These are phyloP conservation scores for Yamadazyma jaroonii DNA, from an alignment of 1,139 yeast genomes.

Conservation along the genomic window DNA sequence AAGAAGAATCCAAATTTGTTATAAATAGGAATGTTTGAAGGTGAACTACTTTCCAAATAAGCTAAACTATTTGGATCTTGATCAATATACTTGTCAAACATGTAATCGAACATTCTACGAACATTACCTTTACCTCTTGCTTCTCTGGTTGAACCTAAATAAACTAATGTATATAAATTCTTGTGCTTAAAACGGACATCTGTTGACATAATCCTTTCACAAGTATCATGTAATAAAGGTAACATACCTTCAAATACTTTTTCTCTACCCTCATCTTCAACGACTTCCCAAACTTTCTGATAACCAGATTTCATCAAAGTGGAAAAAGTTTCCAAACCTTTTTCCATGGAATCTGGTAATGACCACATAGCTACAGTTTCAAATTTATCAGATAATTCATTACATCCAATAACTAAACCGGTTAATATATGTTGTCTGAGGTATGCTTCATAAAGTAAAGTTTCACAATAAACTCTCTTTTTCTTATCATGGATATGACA, in stretches of 20 bases:
- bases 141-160: slow-evolving; percentile 54
- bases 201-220: slow-evolving; percentile 31
- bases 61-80: slow-evolving; percentile 36
- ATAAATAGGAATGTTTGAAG: slow-evolving; percentile 54
- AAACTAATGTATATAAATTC: slow-evolving; percentile 55
- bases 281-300: slow-evolving; percentile 49
- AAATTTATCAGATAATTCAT: slow-evolving; percentile 43
- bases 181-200: slow-evolving; percentile 38
- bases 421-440: slow-evolving; percentile 54
- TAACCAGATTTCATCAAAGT: slow-evolving; percentile 58
- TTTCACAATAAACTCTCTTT: slow-evolving; percentile 40
- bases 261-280: slow-evolving; percentile 51
- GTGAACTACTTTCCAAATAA: slow-evolving; percentile 60
- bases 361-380: slow-evolving; percentile 68
- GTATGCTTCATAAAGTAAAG: slow-evolving; percentile 53
- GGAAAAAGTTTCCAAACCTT: slow-evolving; percentile 48
- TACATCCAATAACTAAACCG: slow-evolving; percentile 53
- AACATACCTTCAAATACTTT: slow-evolving; percentile 57
- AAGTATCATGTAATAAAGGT: slow-evolving; percentile 53
- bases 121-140: slow-evolving; percentile 71
- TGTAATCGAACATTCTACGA: slow-evolving; percentile 54
- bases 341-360: slow-evolving; percentile 44
- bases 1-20: slow-evolving; percentile 54
- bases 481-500: slow-evolving; percentile 39
- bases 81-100: slow-evolving; percentile 53